Evolutionary conservation across 164 flowering plant species (phyloP), one percentile per base, ranked within the genome.

Genomic region (Hamamelis virginiana): DNA sequence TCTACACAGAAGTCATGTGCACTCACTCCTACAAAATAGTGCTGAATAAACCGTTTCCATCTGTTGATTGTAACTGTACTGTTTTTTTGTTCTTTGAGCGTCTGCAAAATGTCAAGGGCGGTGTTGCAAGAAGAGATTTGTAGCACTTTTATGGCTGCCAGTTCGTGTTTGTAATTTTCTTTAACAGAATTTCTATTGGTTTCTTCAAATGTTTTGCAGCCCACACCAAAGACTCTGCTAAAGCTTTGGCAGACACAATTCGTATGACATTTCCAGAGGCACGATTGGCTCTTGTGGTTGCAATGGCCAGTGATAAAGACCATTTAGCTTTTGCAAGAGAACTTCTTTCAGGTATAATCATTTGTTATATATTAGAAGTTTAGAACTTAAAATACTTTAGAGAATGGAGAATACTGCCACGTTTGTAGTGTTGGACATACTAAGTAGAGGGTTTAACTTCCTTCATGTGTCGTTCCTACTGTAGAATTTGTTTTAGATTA

Each of bases 291-390:
- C 78, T 95, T 74, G 94, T 95, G 66, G 91, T 93, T 71, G 97
- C 99, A 62, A 93, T 95, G 98, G 97, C 99, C 60, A 85, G 77
- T 77, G 99, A 95, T 77, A 95, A 95, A 71, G 95, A 96, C 72
- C 97, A 95, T 75, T 18, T 77, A 14, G 87, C 86, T 74, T 92
- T 95, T 83, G 97, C 98, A 5, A 81, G 74, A 72, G 89, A 88
- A 72, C 74, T 89, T 69, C 86, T 95, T 64, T 75, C 85, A 77
- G 91, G 99, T 95, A 55, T 5, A 44, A 23, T 33, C 44, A 14
- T 21, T 46, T 23, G 2, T 25, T 38, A 44, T 41, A 13, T 6
- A 1, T 67, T 45, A 23, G 19, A 11, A 14, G 19, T 53, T 33
- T 33, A 33, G 41, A 33, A 33, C 41, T 33, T 33, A 33, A 33